Percentiles rank a stretch among this genome's conserved stretches.
Conservation (phyloP, 441 rosid genomes). For the Geranium incanum region DNA sequence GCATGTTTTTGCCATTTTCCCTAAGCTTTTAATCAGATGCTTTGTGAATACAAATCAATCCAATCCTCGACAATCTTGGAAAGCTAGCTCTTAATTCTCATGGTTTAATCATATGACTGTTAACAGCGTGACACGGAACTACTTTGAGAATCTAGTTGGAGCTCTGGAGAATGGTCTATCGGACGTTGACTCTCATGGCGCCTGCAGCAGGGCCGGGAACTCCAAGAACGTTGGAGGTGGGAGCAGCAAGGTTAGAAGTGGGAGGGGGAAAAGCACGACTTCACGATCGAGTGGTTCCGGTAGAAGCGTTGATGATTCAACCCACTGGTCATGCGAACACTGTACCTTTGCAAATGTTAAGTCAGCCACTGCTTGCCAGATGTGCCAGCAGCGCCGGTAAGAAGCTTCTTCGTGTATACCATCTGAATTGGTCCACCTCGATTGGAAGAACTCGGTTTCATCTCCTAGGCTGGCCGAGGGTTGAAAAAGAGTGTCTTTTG, state of each 20-base stretch:
- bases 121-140: slow-evolving; percentile 65
- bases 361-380: slow-evolving; percentile 54
- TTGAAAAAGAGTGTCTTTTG: not conserved
- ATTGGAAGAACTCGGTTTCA: not conserved
- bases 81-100: not conserved
- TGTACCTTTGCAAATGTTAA: slow-evolving; percentile 68
- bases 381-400: slow-evolving; percentile 63
- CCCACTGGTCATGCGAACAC: slow-evolving; percentile 84
- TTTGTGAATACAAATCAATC: not conserved
- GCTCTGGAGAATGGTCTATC: slow-evolving; percentile 68
- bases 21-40: too few species aligned
- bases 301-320: slow-evolving; percentile 37
- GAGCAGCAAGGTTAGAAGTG: slow-evolving; percentile 46
- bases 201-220: slow-evolving; percentile 41
- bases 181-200: slow-evolving; percentile 47
- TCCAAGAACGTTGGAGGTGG: slow-evolving; percentile 59
- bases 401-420: not conserved
- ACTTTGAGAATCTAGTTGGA: slow-evolving; percentile 68
- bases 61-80: not conserved
- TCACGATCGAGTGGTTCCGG: slow-evolving; percentile 53
- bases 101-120: not conserved
- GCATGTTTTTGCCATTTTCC: too few species aligned
- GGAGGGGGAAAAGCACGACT: slow-evolving; percentile 54
- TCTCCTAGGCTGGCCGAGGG: not conserved
- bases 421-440: not conserved